Percentiles rank a stretch among this genome's conserved stretches.
These are phyloP conservation scores for Cercospora berteroae DNA, from an alignment of 2,329 filamentous ascomycete species.

Conservation along the genomic window DNA sequence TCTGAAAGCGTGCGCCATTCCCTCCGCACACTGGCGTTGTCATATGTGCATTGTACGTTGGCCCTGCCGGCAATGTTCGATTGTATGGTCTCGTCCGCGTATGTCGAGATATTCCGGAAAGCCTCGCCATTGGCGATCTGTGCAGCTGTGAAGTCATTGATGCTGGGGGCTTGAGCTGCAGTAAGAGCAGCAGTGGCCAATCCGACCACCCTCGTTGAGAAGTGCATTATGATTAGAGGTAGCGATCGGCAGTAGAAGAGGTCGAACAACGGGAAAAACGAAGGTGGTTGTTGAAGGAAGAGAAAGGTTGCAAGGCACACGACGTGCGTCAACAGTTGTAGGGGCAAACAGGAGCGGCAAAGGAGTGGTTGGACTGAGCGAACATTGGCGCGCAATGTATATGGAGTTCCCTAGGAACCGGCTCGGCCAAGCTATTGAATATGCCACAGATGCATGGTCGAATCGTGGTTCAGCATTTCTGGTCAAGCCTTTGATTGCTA, in stretches of 20 bases:
- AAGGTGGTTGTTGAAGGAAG: constrained; percentile 7
- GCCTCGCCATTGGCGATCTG: constrained; percentile 33
- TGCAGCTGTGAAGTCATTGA: constrained; percentile 28
- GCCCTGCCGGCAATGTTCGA: constrained; percentile 28
- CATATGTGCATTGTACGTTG: constrained; percentile 32
- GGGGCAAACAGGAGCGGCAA: constrained; percentile 7
- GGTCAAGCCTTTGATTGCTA: neutral
- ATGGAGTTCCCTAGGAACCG: neutral
- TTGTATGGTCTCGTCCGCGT: constrained; percentile 33
- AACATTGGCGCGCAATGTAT: constrained; percentile 6
- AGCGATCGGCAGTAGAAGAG: neutral
- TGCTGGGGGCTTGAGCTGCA: constrained; percentile 26
- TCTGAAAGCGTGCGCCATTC: constrained; percentile 33
- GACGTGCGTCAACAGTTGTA: constrained; percentile 7
- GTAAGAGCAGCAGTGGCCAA: constrained; percentile 24
- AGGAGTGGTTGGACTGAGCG: constrained; percentile 1
- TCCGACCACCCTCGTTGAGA: constrained; percentile 13
- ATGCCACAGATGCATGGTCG: neutral
- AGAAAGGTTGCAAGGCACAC: constrained; percentile 2
- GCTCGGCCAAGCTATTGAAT: constrained; percentile 7
- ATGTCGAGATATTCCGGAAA: constrained; percentile 32
- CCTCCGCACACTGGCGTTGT: constrained; percentile 29
- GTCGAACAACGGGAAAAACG: constrained; percentile 12
- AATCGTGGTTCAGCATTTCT: neutral
- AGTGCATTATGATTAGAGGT: constrained; percentile 21